These are phyloP conservation scores for Mimosa pudica DNA, from an alignment of 306 rosid genomes.

Conservation along the genomic window DNA sequence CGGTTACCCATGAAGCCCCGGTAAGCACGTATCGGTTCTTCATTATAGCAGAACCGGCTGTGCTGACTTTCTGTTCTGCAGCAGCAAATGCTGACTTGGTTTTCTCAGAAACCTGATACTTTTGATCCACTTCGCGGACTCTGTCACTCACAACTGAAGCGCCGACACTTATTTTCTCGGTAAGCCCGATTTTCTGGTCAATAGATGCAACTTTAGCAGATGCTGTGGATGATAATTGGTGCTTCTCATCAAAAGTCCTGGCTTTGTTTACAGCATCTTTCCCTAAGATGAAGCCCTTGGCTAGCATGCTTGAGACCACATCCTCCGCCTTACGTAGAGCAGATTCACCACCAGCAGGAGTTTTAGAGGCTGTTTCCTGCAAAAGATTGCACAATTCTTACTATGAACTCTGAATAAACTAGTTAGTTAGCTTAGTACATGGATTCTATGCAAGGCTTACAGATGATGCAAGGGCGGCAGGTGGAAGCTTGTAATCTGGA, in stretches of 20 bases:
- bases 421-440: constrained; percentile 6
- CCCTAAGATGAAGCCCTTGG: constrained; percentile 89
- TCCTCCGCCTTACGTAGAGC: constrained; percentile 89
- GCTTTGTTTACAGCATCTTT: constrained; percentile 93
- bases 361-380: constrained; percentile 53
- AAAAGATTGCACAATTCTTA: constrained; percentile 24
- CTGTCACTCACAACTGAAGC: constrained; percentile 77
- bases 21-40: constrained; percentile 78
- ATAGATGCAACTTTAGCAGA: constrained; percentile 82
- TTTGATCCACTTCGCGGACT: constrained; percentile 92
- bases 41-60: constrained; percentile 91
- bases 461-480: constrained; percentile 59
- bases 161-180: constrained; percentile 81
- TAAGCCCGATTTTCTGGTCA: constrained; percentile 86
- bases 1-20: constrained; percentile 84
- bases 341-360: constrained; percentile 64
- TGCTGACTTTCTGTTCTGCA: constrained; percentile 85
- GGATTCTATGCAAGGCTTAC: constrained; percentile 47
- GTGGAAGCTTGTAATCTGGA: constrained; percentile 86
- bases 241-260: constrained; percentile 84
- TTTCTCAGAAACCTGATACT: constrained; percentile 93
- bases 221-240: constrained; percentile 78
- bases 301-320: constrained; percentile 85
- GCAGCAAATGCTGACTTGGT: constrained; percentile 92
- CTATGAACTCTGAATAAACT: background rate